Conservation (phyloP, 768 basidiomycete species). For the Amanita pseudoporphyria region DNA sequence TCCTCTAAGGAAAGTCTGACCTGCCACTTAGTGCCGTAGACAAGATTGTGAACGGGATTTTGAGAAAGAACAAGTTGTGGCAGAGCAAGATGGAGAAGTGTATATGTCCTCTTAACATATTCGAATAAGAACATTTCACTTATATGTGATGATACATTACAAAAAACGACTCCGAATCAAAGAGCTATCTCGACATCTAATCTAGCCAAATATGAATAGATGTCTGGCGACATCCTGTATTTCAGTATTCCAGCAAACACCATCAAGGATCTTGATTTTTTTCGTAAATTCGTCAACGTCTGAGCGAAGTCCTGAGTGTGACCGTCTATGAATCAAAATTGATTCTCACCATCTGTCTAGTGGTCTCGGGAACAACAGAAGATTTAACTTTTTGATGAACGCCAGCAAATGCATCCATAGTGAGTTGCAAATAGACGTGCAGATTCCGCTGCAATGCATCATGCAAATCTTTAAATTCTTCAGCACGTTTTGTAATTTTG, state of each 20-base stretch:
- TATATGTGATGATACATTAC: not conserved
- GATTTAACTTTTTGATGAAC: constrained; percentile 73
- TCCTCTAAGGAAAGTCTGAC: not conserved
- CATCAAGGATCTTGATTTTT: constrained; percentile 79
- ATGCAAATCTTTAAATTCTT: constrained; percentile 82
- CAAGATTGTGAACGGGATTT: constrained; percentile 7
- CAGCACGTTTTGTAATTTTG: constrained; percentile 76
- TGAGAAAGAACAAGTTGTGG: not conserved
- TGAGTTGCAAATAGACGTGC: constrained; percentile 77
- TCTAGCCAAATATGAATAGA: constrained; percentile 80
- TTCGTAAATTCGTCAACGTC: constrained; percentile 61
- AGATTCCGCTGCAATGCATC: constrained; percentile 85
- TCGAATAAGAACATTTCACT: too few species aligned
- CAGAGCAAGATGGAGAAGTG: not conserved
- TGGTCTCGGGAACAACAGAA: constrained; percentile 62
- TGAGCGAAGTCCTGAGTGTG: constrained; percentile 14
- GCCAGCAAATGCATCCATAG: constrained; percentile 86
- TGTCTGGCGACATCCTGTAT: constrained; percentile 84
- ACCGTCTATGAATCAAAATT: constrained; percentile 12
- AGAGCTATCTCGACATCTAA: constrained; percentile 81
- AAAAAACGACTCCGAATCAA: constrained; percentile 20
- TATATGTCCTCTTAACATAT: too few species aligned
- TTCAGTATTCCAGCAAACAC: constrained; percentile 83
- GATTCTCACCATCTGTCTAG: constrained; percentile 60
- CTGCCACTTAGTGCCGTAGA: constrained; percentile 23